phyloP scores from a whole-genome alignment of 768 basidiomycete species.

The Suillus decipiens region DNA sequence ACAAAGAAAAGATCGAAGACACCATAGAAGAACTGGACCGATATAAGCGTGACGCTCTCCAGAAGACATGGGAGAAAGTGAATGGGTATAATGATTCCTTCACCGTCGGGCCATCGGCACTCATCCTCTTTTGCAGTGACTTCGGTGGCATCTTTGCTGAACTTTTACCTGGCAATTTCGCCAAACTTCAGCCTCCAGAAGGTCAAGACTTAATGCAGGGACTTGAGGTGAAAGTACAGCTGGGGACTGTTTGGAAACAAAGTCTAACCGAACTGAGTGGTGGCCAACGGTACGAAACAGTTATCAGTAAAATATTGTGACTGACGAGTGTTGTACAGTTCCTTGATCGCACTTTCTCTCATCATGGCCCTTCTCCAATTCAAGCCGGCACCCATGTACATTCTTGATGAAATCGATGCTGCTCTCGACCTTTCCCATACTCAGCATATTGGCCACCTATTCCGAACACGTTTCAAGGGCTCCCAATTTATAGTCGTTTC shows the following conservation, averaged over 20 bases:
- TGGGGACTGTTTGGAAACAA: slow-evolving; percentile 97
- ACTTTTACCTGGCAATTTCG: slow-evolving; percentile 89
- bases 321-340: slow-evolving; percentile 49
- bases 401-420: slow-evolving; percentile 98
- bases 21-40: slow-evolving; percentile 92
- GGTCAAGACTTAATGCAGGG: slow-evolving; percentile 93
- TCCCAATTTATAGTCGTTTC: slow-evolving; percentile 98
- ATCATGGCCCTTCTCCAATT: slow-evolving; percentile 99
- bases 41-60: slow-evolving; percentile 91
- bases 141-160: slow-evolving; percentile 92
- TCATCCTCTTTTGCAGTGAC: slow-evolving; percentile 53
- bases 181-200: slow-evolving; percentile 93
- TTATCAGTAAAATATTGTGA: slow-evolving; percentile 5
- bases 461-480: slow-evolving; percentile 95
- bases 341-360: slow-evolving; percentile 93
- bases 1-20: slow-evolving; percentile 93
- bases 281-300: slow-evolving; percentile 78
- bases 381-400: slow-evolving; percentile 99
- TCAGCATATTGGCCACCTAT: slow-evolving; percentile 97
- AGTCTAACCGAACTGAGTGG: slow-evolving; percentile 96
- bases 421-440: slow-evolving; percentile 95
- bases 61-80: slow-evolving; percentile 97
- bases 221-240: slow-evolving; percentile 94
- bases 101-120: neutral
- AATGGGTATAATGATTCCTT: slow-evolving; percentile 53